Percentiles rank a stretch among this genome's conserved stretches.
phyloP scores from a whole-genome alignment of 306 rosid genomes.

The Quercus ilex region DNA sequence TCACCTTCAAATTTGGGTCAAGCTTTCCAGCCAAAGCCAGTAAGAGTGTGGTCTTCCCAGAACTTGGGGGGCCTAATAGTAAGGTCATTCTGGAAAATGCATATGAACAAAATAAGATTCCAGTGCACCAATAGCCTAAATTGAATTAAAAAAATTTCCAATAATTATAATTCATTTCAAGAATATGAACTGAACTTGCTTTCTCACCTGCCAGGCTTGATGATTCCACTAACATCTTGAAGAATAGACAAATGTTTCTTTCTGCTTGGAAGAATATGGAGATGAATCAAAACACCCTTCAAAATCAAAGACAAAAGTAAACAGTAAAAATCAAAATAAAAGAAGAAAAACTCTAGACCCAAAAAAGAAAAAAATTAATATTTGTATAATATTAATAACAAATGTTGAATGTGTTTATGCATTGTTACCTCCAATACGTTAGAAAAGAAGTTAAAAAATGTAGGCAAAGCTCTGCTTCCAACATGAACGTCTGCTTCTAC shows the following conservation, averaged over 20 bases:
- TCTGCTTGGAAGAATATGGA: constrained; percentile 30
- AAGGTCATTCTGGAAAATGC: constrained; percentile 37
- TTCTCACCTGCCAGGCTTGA: constrained; percentile 58
- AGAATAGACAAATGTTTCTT: constrained; percentile 46
- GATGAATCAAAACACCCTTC: constrained; percentile 28
- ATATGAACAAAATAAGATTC: not conserved
- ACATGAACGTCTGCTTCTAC: constrained; percentile 62
- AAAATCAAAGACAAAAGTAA: constrained; percentile 1
- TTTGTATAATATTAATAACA: too few relatives aligned
- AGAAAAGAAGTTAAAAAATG: constrained; percentile 36
- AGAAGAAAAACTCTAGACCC: not conserved
- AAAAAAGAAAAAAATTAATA: too few relatives aligned
- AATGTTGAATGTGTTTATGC: not conserved
- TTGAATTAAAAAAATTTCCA: not conserved
- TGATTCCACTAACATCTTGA: constrained; percentile 59
- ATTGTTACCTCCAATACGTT: constrained; percentile 36
- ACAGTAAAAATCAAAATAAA: not conserved
- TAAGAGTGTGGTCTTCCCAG: constrained; percentile 49
- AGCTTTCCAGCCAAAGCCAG: constrained; percentile 55
- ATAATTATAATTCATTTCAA: not conserved
- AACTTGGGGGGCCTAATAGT: constrained; percentile 54
- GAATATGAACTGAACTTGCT: not conserved
- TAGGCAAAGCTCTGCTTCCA: constrained; percentile 73
- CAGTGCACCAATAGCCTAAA: not conserved
- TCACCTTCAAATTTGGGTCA: constrained; percentile 31